phyloP scores from a whole-genome alignment of 805 yeast species.

The Candida maris region DNA sequence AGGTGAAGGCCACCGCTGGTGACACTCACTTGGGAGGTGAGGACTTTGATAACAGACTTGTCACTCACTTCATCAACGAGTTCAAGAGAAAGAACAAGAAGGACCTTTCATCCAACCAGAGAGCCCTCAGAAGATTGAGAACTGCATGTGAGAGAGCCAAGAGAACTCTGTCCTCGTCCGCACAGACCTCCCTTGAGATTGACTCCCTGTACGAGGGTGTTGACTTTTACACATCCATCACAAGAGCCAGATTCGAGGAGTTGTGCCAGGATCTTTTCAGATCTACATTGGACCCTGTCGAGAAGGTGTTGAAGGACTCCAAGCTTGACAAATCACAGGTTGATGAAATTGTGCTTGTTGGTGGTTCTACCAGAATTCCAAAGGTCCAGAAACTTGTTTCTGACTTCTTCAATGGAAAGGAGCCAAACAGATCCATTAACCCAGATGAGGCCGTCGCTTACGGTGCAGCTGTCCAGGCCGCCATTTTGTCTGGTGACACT shows the following conservation, averaged over 20 bases:
- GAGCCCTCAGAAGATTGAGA: conserved; percentile 97
- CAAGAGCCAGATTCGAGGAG: conserved; percentile 98
- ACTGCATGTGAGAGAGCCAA: conserved; percentile 99
- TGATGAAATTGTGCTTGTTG: conserved; percentile 90
- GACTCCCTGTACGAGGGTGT: conserved; percentile 93
- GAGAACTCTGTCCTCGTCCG: conserved; percentile 95
- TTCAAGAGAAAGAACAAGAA: conserved; percentile 98
- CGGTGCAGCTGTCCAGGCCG: conserved; percentile 99
- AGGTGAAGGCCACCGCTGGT: conserved; percentile 80
- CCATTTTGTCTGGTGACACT: conserved; percentile 92
- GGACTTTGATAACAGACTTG: conserved; percentile 76
- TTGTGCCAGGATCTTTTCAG: conserved; percentile 91
- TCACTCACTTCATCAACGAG: conserved; percentile 87
- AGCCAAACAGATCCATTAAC: conserved; percentile 93
- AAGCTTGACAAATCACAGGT: conserved; percentile 87
- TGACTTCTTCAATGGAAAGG: conserved; percentile 96
- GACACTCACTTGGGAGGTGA: conserved; percentile 86
- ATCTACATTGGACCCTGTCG: conserved; percentile 91
- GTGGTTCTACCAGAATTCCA: conserved; percentile 99
- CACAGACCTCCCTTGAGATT: conserved; percentile 92
- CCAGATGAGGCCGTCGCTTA: conserved; percentile 99
- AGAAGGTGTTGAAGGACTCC: conserved; percentile 87
- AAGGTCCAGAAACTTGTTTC: conserved; percentile 92
- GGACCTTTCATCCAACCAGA: conserved; percentile 88
- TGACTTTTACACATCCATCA: conserved; percentile 92